Evolutionary conservation across 441 rosid species (phyloP), one percentile per base, ranked within the genome.

Genomic region (Syzygium malaccense): DNA sequence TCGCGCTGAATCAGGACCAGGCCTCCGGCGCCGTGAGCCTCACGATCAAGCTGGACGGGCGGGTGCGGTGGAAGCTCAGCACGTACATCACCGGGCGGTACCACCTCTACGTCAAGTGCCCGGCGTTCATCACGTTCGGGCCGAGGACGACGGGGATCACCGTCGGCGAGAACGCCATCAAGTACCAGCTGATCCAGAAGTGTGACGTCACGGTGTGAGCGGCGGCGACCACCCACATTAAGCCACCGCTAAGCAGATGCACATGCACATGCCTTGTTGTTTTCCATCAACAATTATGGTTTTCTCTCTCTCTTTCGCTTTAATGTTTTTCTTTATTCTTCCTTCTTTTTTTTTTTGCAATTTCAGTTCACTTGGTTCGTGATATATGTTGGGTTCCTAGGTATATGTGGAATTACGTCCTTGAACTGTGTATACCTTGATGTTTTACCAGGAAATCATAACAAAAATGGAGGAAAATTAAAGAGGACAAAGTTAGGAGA

Each of bases 21-120:
- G 26, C 88, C 33, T 14, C 57, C 30, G 99, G 98, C 4, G 18
- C 8, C 8, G 86, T 96, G 45, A 17, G 33, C 64, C 30, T 98
- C 87, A 23, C 54, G 45, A 92, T 98, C 89, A 94, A 93, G 92
- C 90, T 93, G 66, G 97, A 96, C 64, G 99, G 99, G 54, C 95
- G 96, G 48, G 96, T 97, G 45, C 89, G 98, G 86, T 97, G 88
- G 88, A 87, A 89, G 64, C 88, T 85, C 26, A 66, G 90, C 84
- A 89, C 64, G 49, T 87, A 8, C 68, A 68, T 10, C 25, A 58
- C 87, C 19, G 88, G 87, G 25, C 12, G 14, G 41, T 89, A 89
- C 86, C 87, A 89, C 85, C 83, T 89, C 26, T 68, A 56, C 80
- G 90, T 87, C 49, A 87, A 68, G 14, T 89, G 90, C 80, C 88